A percentile compares a stretch with the other conserved stretches of the same genome.
Evolutionary conservation across 1,284 basidiomycete genomes (phyloP).

Genomic region (Papiliotrema fonsecae): DNA sequence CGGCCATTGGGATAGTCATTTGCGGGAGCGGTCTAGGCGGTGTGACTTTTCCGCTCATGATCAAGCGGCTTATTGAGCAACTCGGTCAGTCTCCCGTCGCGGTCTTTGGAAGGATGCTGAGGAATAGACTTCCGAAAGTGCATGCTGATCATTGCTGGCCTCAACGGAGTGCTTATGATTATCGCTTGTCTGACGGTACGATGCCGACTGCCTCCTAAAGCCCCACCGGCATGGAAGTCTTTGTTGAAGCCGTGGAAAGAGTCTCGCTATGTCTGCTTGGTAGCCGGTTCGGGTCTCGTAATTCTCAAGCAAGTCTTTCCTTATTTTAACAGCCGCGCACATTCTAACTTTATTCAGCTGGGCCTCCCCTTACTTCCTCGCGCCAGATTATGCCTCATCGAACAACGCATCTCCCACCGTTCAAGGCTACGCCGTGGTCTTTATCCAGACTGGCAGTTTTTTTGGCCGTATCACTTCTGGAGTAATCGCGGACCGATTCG

Average conservation of each 20-base stretch:
- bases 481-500: slow-evolving; percentile 32
- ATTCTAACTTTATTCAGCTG: slow-evolving; percentile 14
- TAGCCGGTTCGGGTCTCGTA: slow-evolving; percentile 21
- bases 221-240: slow-evolving; percentile 28
- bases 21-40: slow-evolving; percentile 40
- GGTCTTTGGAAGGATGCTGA: slow-evolving; percentile 3
- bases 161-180: slow-evolving; percentile 38
- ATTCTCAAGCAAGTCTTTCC: slow-evolving; percentile 27
- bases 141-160: slow-evolving; percentile 38
- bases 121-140: slow-evolving; percentile 36
- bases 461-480: slow-evolving; percentile 34
- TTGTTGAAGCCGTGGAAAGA: slow-evolving; percentile 35
- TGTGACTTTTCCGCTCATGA: slow-evolving; percentile 42
- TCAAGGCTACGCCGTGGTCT: slow-evolving; percentile 33
- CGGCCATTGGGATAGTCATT: slow-evolving; percentile 38
- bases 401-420: slow-evolving; percentile 22
- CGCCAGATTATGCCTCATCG: slow-evolving; percentile 20
- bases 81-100: slow-evolving; percentile 20
- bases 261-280: slow-evolving; percentile 23
- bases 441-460: slow-evolving; percentile 38
- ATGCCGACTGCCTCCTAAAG: slow-evolving; percentile 34
- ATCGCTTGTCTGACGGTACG: slow-evolving; percentile 39
- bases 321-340: not conserved
- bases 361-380: slow-evolving; percentile 35
- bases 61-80: slow-evolving; percentile 31